Evolutionary conservation across 192 early-diverging fungal genomes (phyloP).

Genomic region (Rhizophagus sp.): DNA sequence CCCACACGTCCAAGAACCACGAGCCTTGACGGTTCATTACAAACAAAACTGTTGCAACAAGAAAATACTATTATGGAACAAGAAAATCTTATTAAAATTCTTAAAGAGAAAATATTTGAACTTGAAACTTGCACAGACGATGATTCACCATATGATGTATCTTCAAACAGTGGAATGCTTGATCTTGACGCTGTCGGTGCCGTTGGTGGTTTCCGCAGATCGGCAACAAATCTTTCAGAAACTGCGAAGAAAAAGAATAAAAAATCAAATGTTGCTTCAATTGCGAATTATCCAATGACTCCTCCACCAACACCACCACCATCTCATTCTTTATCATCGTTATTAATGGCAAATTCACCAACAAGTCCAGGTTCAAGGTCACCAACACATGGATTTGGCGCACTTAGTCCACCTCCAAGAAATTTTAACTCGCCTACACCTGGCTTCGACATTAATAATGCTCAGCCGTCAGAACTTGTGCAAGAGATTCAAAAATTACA

Average conservation of each 20-base stretch:
- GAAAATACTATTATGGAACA: not conserved
- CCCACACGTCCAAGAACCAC: not conserved
- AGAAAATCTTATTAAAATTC: not conserved
- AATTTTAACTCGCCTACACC: constrained; percentile 23
- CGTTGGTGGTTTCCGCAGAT: constrained; percentile 11
- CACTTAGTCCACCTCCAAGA: not conserved
- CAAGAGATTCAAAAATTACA: constrained; percentile 34
- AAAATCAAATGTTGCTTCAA: constrained; percentile 6
- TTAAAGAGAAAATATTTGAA: not conserved
- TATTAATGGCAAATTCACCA: not conserved
- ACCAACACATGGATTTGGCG: constrained; percentile 17
- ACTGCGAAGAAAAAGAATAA: constrained; percentile 32
- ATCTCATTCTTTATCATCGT: constrained; percentile 28
- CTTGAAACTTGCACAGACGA: constrained; percentile 3
- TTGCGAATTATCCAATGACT: constrained; percentile 28
- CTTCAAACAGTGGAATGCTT: constrained; percentile 1
- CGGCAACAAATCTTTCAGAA: constrained; percentile 11
- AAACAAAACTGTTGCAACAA: not conserved
- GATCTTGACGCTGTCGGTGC: constrained; percentile 23
- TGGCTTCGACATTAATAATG: not conserved
- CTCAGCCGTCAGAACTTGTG: constrained; percentile 19
- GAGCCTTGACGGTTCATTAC: not conserved
- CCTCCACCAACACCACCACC: constrained; percentile 38
- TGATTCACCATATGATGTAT: not conserved
- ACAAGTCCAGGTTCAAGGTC: constrained; percentile 33